Base-by-base conservation (phyloP, 1,284 basidiomycete genomes). In the Heterobasidion annosum region DNA sequence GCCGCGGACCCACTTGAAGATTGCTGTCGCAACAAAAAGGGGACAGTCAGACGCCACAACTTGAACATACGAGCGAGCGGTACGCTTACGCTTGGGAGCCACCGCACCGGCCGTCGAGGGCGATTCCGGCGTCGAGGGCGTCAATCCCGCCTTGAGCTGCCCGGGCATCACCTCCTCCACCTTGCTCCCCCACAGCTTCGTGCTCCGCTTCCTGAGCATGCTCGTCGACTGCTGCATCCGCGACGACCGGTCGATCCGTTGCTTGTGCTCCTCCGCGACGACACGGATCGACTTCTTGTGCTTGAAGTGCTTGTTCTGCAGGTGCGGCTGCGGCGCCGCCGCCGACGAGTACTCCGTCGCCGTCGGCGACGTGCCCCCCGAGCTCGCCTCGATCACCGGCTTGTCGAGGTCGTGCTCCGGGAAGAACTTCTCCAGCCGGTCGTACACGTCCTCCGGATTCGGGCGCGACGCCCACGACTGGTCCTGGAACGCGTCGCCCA, bases 1-100 rank as follows among this genome's bases (percentile, higher is more conserved):
- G 58, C 97, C 97, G 64, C 96, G 92, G 52, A 98, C 93, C 96
- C 97, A 99, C 66, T 95, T 95, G 77, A 98, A 96, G 42, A 95
- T 94, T 46, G 86, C 91, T 92, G 55, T 13, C 16, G 37, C 42
- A 32, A 53, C 49, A 34, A 46, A 52, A 51, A 18, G 54, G 35
- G 37, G 25, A 56, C 16, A 47, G 16, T 35, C 45, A 53, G 50
- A 50, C 51, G 33, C 15, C 16, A 10, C 16, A 10, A 54, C 48
- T 25, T 55, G 33, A 44, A 56, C 40, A 35, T 48, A 45, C 53
- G 52, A 48, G 50, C 56, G 57, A 51, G 40, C 53, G 44, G 9
- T 75, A 18, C 82, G 67, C 67, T 88, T 86, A 76, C 66, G 73
- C 83, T 43, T 56, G 55, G 34, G 55, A 53, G 83, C 76, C 47